Evolutionary conservation across 2,329 filamentous ascomycete genomes (phyloP).

Genomic region (Aspergillus sclerotialis): DNA sequence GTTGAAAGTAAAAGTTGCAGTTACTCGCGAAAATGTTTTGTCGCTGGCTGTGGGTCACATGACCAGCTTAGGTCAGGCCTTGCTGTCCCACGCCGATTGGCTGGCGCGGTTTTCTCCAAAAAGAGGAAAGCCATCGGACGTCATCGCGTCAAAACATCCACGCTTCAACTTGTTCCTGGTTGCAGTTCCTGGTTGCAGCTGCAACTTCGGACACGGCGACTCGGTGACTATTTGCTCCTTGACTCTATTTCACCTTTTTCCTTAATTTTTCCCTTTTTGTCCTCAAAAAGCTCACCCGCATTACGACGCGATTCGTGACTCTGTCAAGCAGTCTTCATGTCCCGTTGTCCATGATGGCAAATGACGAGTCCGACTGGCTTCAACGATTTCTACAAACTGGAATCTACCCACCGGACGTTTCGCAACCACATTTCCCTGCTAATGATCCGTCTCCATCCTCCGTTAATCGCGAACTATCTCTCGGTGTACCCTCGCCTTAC

Average conservation of each 20-base stretch:
- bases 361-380: conserved; percentile 14
- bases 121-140: too few species aligned
- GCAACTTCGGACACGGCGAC: too few species aligned
- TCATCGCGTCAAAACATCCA: too few species aligned
- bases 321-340: too few species aligned
- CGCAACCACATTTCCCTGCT: background rate
- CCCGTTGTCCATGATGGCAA: conserved; percentile 15
- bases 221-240: too few species aligned
- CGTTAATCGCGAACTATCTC: background rate
- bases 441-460: background rate
- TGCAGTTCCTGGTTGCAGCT: too few species aligned
- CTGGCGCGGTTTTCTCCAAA: background rate
- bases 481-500: background rate
- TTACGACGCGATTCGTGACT: too few species aligned
- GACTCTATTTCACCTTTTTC: too few species aligned
- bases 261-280: too few species aligned
- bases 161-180: too few species aligned
- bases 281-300: too few species aligned
- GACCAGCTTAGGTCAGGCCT: conserved; percentile 17
- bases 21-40: conserved; percentile 19
- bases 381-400: conserved; percentile 6
- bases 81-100: conserved; percentile 8
- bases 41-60: conserved; percentile 23
- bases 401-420: conserved; percentile 1
- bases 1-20: too few species aligned